Evolutionary conservation across 2,329 filamentous ascomycete species (phyloP), one percentile per base, ranked within the genome.

Genomic region (Torrubiella hemipterigena): DNA sequence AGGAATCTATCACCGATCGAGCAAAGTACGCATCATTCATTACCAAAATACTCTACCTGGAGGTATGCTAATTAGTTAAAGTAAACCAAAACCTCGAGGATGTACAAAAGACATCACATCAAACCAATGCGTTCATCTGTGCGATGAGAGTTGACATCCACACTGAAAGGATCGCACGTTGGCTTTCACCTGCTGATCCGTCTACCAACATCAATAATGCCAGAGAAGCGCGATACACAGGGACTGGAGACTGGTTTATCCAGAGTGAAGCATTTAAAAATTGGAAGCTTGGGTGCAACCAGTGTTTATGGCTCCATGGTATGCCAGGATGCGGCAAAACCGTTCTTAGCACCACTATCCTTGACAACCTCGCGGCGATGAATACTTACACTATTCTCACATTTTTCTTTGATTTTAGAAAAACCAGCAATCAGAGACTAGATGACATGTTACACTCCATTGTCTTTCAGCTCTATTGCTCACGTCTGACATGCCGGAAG

Each of bases 291-390:
- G 34, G 34, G 4, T 19, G 5, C 4, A 25, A 21, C 11, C 26
- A 7, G n/a, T n/a, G 32, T 15, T 25, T 36, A 14, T 36, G 30
- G 34, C 17, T 36, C 4, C 17, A 32, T 3, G 27, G 30, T 6
- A 12, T 29, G 4, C 12, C 27, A 7, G 34, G 30, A 15, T 36
- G 26, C 16, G 27, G 30, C 14, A 36, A 36, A 13, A 32, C 30
- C 4, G 13, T 36, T 12, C 26, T 32, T 14, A 36, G 30, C 19
- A 12, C 21, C 6, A 36, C 30, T 4, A 30, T 36, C n/a, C 19
- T 36, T 2, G 20, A 32, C 14, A 6, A 36, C 13, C 34, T 36
- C 3, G 5, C 10, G 20, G 13, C 23, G 13, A 20, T n/a, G 7
- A 11, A 29, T 29, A 24, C 25, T 35, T 29, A 14, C n/a, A 8